These are phyloP conservation scores for Pulveroboletus sp. DNA, from an alignment of 768 basidiomycete species.

Conservation along the genomic window DNA sequence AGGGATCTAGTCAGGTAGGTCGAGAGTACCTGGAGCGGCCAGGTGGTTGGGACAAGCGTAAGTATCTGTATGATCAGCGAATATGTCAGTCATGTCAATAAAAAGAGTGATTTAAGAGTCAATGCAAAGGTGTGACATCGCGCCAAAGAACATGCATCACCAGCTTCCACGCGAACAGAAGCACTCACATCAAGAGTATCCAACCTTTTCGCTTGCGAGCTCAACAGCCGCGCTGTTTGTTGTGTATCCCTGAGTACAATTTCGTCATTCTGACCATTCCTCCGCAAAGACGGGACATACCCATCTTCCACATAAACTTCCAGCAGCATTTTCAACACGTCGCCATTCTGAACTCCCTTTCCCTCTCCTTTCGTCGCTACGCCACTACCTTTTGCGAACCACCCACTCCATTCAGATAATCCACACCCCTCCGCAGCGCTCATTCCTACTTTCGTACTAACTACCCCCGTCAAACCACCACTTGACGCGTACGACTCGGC, in stretches of 20 bases:
- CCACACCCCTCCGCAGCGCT: slow-evolving; percentile 51
- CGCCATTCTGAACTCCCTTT: slow-evolving; percentile 47
- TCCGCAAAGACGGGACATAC: slow-evolving; percentile 40
- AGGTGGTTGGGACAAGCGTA: slow-evolving; percentile 63
- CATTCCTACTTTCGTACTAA: slow-evolving; percentile 55
- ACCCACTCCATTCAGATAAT: slow-evolving; percentile 37
- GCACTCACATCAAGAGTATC: slow-evolving; percentile 71
- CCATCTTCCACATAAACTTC: slow-evolving; percentile 81
- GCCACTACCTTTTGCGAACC: slow-evolving; percentile 45
- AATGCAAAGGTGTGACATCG: not conserved
- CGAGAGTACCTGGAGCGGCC: slow-evolving; percentile 71
- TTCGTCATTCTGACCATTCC: not conserved
- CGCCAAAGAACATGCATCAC: not conserved
- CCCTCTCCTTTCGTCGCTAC: slow-evolving; percentile 36
- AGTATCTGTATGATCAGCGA: slow-evolving; percentile 46
- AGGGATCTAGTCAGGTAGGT: slow-evolving; percentile 80
- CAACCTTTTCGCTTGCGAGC: slow-evolving; percentile 76
- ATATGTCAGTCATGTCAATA: not conserved
- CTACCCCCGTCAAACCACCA: slow-evolving; percentile 59
- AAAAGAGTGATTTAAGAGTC: not conserved
- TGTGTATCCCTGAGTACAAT: slow-evolving; percentile 44
- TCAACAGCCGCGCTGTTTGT: slow-evolving; percentile 66
- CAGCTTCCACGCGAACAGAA: not conserved
- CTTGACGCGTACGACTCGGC: slow-evolving; percentile 87
- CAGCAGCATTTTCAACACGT: slow-evolving; percentile 66